Conservation (phyloP, 2,329 filamentous ascomycete genomes). For the Myriosclerotinia curreyana region DNA sequence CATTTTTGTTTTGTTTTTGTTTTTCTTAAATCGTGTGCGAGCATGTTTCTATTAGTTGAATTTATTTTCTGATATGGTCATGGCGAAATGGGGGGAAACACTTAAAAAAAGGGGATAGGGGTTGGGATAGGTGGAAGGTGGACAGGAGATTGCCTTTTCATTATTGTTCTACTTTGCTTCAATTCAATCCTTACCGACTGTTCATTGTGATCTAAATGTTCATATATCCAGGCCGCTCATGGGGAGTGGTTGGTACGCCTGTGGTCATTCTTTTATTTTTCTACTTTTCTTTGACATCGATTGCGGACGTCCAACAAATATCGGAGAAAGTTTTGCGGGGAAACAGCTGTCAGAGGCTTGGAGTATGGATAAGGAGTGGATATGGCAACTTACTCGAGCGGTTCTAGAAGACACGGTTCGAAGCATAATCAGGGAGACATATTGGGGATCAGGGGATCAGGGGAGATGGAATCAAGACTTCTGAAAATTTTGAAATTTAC, state of each 20-base stretch:
- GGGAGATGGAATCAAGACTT: neutral
- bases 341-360: neutral
- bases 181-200: neutral
- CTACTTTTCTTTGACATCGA: neutral
- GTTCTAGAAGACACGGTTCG: too few species aligned
- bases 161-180: neutral
- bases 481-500: neutral
- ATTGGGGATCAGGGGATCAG: too few species aligned
- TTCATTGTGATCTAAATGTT: neutral
- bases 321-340: too few species aligned
- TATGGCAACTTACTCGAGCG: neutral
- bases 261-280: neutral
- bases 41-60: neutral
- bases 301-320: neutral
- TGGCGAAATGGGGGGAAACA: conserved; percentile 9
- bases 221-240: neutral
- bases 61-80: neutral
- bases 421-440: too few species aligned
- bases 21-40: neutral
- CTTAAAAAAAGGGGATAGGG: neutral
- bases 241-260: neutral
- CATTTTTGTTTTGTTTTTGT: neutral
- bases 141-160: neutral
- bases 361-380: neutral
- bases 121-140: neutral